These are phyloP conservation scores for Pycnococcus provasolii DNA, from an alignment of 139 green algal genomes.

Conservation along the genomic window DNA sequence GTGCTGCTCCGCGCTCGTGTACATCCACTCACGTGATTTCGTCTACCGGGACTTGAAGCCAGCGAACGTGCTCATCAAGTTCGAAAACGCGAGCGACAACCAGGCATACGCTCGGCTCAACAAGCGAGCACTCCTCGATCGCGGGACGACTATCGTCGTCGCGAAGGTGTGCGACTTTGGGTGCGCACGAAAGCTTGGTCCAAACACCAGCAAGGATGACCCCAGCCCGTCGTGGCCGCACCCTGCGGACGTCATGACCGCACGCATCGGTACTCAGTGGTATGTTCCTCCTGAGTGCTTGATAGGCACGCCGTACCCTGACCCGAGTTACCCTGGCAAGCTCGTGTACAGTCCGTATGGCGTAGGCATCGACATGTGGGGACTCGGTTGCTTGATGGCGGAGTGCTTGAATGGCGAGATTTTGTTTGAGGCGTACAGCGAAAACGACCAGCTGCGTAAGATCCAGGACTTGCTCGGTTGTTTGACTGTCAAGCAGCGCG, in stretches of 20 bases:
- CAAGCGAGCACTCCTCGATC: too few relatives aligned
- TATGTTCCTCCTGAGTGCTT: constrained; percentile 57
- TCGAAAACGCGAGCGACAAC: not conserved
- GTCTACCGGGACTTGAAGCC: constrained; percentile 56
- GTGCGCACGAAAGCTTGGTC: constrained; percentile 37
- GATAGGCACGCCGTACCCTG: constrained; percentile 41
- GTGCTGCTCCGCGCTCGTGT: constrained; percentile 43
- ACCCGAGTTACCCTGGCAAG: not conserved
- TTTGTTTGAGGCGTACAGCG: constrained; percentile 45
- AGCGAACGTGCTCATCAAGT: constrained; percentile 51
- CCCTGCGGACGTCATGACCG: constrained; percentile 31
- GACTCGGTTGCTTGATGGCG: constrained; percentile 54
- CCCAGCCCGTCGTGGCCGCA: not conserved
- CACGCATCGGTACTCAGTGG: constrained; percentile 58
- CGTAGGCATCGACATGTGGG: constrained; percentile 52
- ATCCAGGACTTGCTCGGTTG: constrained; percentile 38
- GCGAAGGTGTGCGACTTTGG: constrained; percentile 51
- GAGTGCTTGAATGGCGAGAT: constrained; percentile 52
- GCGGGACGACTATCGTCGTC: too few relatives aligned
- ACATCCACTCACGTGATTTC: constrained; percentile 42
- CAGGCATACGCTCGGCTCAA: not conserved
- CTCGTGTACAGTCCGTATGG: constrained; percentile 40
- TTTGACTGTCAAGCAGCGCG: constrained; percentile 9
- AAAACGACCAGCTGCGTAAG: constrained; percentile 53
- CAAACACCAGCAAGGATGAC: not conserved